Evolutionary conservation across 331 rosid species (phyloP).

Genomic region (Stylosanthes scabra): DNA sequence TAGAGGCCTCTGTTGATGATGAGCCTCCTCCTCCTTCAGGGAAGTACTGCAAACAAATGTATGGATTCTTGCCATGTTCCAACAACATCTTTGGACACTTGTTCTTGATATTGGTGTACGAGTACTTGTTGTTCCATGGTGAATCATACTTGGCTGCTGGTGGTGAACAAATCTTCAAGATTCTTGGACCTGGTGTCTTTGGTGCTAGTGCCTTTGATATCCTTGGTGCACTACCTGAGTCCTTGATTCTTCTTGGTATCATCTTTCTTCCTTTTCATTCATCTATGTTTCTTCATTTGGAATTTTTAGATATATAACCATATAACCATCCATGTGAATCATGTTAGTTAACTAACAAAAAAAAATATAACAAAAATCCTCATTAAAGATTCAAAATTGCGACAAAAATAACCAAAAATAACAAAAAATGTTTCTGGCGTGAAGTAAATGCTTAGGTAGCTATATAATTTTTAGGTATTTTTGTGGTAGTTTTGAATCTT

Average conservation of each 20-base stretch:
- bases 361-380: no score
- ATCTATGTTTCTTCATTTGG: no score
- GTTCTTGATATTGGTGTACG: conserved; percentile 61
- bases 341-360: no score
- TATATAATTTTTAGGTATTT: no score
- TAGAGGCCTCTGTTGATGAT: background rate
- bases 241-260: conserved; percentile 66
- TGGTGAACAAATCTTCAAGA: conserved; percentile 61
- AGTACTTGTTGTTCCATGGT: conserved; percentile 67
- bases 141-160: conserved; percentile 67
- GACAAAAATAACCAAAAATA: no score
- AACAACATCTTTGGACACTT: conserved; percentile 52
- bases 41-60: conserved; percentile 58
- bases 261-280: no score
- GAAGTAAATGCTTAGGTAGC: no score
- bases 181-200: conserved; percentile 75
- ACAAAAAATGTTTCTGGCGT: no score
- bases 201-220: conserved; percentile 69
- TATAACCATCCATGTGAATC: no score
- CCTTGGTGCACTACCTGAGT: conserved; percentile 76
- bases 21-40: conserved; percentile 2
- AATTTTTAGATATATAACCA: background rate
- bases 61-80: conserved; percentile 72
- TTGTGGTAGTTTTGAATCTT: no score
- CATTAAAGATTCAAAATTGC: no score